phyloP scores from a whole-genome alignment of 371 early-diverging fungal genomes.

The Actinomucor elegans region DNA sequence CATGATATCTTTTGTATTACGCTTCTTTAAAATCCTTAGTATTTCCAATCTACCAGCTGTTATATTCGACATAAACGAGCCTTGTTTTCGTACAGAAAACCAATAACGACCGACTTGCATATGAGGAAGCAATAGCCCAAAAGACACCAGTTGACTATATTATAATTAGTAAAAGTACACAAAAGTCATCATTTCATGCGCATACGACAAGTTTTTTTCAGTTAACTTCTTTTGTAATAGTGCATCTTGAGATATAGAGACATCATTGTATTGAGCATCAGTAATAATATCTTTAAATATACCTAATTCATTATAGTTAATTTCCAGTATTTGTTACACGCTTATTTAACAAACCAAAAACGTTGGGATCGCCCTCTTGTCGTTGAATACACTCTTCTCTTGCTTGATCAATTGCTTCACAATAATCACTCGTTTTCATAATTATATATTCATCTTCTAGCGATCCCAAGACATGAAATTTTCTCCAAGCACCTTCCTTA shows the following conservation, averaged over 20 bases:
- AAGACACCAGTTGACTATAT: constrained; percentile 13
- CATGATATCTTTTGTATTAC: constrained; percentile 23
- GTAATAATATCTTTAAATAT: constrained; percentile 6
- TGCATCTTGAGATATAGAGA: constrained; percentile 2
- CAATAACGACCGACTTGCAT: constrained; percentile 11
- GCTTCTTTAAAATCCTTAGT: constrained; percentile 15
- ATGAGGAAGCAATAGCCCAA: constrained; percentile 20
- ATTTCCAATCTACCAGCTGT: constrained; percentile 18
- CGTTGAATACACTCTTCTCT: constrained; percentile 22
- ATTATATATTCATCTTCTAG: constrained; percentile 37
- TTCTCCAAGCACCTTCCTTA: constrained; percentile 27
- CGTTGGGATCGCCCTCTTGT: not conserved
- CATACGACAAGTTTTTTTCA: constrained; percentile 17
- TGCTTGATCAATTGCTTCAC: constrained; percentile 28
- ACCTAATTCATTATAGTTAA: constrained; percentile 8
- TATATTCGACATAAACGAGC: constrained; percentile 21
- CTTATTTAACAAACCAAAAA: constrained; percentile 5
- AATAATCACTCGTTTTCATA: constrained; percentile 27
- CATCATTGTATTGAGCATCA: constrained; percentile 1
- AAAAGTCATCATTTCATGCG: no score
- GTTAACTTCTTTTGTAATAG: not conserved
- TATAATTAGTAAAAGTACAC: no score
- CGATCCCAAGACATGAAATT: constrained; percentile 31
- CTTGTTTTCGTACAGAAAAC: constrained; percentile 23
- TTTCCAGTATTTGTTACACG: not conserved